Percentiles rank a stretch among this genome's conserved stretches.
Conservation (phyloP, 352 stramenopile genomes). For the Phytophthora foliorum region DNA sequence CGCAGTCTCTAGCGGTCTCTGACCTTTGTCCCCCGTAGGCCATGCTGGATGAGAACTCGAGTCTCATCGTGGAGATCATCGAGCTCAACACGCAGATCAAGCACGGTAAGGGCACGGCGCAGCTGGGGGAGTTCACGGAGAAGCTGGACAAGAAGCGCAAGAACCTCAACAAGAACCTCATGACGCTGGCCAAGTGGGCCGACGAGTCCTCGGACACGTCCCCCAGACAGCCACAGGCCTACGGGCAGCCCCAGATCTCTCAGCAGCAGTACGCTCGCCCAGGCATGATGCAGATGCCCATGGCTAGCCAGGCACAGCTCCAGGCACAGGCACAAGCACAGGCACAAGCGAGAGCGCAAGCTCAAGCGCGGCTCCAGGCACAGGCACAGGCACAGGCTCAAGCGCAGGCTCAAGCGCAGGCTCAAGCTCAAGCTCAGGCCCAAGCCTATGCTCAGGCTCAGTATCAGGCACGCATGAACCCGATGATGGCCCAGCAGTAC, state of each 20-base stretch:
- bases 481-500: conserved; percentile 55
- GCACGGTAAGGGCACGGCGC: conserved; percentile 77
- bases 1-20: neutral
- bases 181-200: conserved; percentile 91
- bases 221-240: conserved; percentile 47
- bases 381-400: conserved; percentile 39
- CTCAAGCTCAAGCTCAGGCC: conserved; percentile 44
- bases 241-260: conserved; percentile 41
- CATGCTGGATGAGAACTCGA: conserved; percentile 91
- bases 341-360: conserved; percentile 34
- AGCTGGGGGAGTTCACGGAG: conserved; percentile 83
- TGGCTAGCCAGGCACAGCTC: conserved; percentile 43
- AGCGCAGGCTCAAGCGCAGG: conserved; percentile 46
- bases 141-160: conserved; percentile 92
- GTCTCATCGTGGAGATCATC: conserved; percentile 90
- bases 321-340: conserved; percentile 35
- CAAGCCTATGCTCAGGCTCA: conserved; percentile 65
- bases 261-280: conserved; percentile 46
- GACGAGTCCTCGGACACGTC: conserved; percentile 85
- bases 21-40: conserved; percentile 43
- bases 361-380: conserved; percentile 34
- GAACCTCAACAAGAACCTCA: conserved; percentile 91
- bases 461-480: conserved; percentile 73
- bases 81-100: conserved; percentile 91
- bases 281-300: conserved; percentile 50